Evolutionary conservation across 2,329 filamentous ascomycete species (phyloP).

Genomic region (Pyrenophora teres): DNA sequence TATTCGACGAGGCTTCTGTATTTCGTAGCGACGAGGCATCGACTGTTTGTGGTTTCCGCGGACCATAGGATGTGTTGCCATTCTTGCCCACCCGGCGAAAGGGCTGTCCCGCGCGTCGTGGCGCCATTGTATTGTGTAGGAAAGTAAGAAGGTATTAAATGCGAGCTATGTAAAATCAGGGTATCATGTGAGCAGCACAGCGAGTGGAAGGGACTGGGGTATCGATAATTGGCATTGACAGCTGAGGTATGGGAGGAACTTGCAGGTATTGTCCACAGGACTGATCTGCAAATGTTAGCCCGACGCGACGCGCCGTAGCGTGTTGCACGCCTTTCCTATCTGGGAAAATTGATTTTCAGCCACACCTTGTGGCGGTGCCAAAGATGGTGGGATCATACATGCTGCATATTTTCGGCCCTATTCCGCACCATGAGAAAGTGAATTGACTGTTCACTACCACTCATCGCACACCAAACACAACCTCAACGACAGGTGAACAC

Average conservation of each 20-base stretch:
- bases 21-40: conserved; percentile 73
- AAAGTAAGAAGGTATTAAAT: conserved; percentile 29
- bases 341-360: conserved; percentile 35
- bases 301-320: conserved; percentile 30
- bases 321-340: conserved; percentile 24
- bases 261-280: not conserved
- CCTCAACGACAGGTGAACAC: not conserved
- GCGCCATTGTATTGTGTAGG: conserved; percentile 47
- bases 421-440: conserved; percentile 22
- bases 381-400: conserved; percentile 23
- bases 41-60: conserved; percentile 73
- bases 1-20: conserved; percentile 83
- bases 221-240: conserved; percentile 17
- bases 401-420: conserved; percentile 30
- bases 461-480: conserved; percentile 1
- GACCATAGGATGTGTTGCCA: conserved; percentile 53
- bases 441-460: conserved; percentile 10
- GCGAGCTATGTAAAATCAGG: conserved; percentile 30
- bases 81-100: conserved; percentile 51
- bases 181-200: conserved; percentile 39
- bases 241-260: conserved; percentile 10
- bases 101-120: conserved; percentile 49
- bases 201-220: conserved; percentile 18
- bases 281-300: conserved; percentile 17
- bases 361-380: conserved; percentile 20